Evolutionary conservation across 768 basidiomycete species (phyloP).

Genomic region (Mrakia blollopis): DNA sequence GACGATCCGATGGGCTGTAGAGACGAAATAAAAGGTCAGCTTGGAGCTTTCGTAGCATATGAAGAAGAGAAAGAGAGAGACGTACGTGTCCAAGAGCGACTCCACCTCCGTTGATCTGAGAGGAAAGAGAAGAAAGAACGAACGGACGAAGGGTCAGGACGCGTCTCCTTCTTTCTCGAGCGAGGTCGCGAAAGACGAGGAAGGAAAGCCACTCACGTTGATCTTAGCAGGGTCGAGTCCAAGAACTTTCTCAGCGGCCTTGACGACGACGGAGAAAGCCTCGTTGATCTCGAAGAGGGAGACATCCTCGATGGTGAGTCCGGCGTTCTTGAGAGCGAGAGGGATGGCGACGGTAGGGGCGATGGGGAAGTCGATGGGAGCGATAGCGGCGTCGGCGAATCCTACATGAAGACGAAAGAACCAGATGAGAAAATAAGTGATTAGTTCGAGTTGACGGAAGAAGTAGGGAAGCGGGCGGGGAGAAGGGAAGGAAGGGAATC

Average conservation of each 20-base stretch:
- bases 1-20: conserved; percentile 90
- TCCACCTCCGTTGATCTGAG: conserved; percentile 71
- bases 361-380: conserved; percentile 93
- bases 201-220: conserved; percentile 56
- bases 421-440: conserved; percentile 17
- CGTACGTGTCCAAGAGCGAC: conserved; percentile 71
- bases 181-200: background rate
- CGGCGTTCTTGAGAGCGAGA: conserved; percentile 77
- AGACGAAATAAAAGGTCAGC: conserved; percentile 6
- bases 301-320: conserved; percentile 75
- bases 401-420: conserved; percentile 51
- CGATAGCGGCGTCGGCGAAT: conserved; percentile 93
- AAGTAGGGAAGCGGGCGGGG: background rate
- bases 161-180: background rate
- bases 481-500: background rate
- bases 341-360: conserved; percentile 92
- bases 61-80: conserved; percentile 9
- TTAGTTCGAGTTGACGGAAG: background rate
- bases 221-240: conserved; percentile 79
- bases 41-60: background rate
- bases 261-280: conserved; percentile 91
- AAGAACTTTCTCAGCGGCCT: conserved; percentile 82
- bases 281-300: conserved; percentile 94
- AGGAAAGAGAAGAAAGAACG: conserved; percentile 34
- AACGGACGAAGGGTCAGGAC: background rate